phyloP scores from a whole-genome alignment of 2,329 filamentous ascomycete species.

The Boeremia exigua region DNA sequence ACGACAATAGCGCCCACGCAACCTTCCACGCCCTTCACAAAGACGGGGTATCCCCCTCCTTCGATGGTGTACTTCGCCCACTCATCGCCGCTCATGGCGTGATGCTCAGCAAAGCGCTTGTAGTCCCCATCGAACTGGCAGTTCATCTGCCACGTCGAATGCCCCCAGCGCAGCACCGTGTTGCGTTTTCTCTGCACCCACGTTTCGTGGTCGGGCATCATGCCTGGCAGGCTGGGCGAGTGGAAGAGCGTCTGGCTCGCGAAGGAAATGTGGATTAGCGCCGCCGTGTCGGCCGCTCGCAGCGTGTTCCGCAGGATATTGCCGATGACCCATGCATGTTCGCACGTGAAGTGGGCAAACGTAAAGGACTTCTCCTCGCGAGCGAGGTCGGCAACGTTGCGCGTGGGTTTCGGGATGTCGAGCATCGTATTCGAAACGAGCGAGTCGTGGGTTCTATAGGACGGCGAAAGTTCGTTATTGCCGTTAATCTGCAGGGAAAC shows the following conservation, averaged over 20 bases:
- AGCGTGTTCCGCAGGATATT: slow-evolving; percentile 69
- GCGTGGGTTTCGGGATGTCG: slow-evolving; percentile 38
- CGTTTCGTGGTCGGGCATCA: slow-evolving; percentile 72
- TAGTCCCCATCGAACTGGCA: slow-evolving; percentile 74
- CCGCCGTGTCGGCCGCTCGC: slow-evolving; percentile 59
- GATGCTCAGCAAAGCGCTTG: slow-evolving; percentile 68
- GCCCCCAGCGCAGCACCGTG: slow-evolving; percentile 73
- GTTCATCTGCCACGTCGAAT: slow-evolving; percentile 73
- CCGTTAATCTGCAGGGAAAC: slow-evolving; percentile 7
- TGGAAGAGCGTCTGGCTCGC: slow-evolving; percentile 73
- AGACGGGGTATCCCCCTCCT: slow-evolving; percentile 76
- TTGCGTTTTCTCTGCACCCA: slow-evolving; percentile 71
- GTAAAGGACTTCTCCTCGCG: slow-evolving; percentile 52
- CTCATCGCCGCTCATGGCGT: slow-evolving; percentile 61
- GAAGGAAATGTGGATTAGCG: slow-evolving; percentile 70
- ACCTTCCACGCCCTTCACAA: slow-evolving; percentile 75
- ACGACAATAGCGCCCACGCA: slow-evolving; percentile 77
- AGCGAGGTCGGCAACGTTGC: slow-evolving; percentile 49
- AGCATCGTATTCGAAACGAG: slow-evolving; percentile 18
- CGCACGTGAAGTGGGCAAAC: slow-evolving; percentile 65
- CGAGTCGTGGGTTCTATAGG: slow-evolving; percentile 1
- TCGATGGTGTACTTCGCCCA: slow-evolving; percentile 74
- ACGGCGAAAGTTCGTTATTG: not conserved
- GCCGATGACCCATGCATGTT: slow-evolving; percentile 70
- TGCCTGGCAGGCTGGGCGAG: slow-evolving; percentile 68